Evolutionary conservation across 2,329 filamentous ascomycete genomes (phyloP).

Genomic region (Sarocladium oryzae): DNA sequence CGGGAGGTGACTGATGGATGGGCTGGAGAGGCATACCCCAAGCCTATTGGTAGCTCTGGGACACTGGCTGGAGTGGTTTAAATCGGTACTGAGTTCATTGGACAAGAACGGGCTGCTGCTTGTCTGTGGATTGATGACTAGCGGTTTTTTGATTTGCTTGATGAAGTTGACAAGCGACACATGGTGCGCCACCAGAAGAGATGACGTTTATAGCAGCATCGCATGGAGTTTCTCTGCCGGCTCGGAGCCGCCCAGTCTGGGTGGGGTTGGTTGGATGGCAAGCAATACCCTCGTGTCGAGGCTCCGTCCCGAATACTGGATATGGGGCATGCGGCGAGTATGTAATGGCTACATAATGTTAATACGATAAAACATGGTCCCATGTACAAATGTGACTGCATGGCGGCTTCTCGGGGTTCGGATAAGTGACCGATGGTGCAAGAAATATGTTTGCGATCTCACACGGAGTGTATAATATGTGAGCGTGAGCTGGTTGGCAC

Average conservation of each 20-base stretch:
- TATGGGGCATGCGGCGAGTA: not conserved
- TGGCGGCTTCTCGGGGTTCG: slow-evolving; percentile 2
- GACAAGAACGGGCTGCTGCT: too few relatives aligned
- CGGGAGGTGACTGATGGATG: slow-evolving; percentile 57
- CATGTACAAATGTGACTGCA: not conserved
- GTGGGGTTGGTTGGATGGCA: not conserved
- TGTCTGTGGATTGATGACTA: too few relatives aligned
- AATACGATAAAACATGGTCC: not conserved
- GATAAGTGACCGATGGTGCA: not conserved
- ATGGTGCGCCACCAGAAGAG: not conserved
- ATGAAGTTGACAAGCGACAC: not conserved
- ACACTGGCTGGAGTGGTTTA: slow-evolving; percentile 27
- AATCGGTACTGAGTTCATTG: too few relatives aligned
- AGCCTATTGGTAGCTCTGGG: slow-evolving; percentile 37
- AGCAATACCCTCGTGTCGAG: not conserved
- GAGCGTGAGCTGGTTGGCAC: not conserved
- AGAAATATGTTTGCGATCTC: not conserved
- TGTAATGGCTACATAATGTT: slow-evolving; percentile 2
- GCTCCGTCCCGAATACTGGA: not conserved
- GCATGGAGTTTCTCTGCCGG: not conserved
- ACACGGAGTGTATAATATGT: too few relatives aligned
- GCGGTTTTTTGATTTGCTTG: not conserved
- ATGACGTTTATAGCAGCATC: not conserved
- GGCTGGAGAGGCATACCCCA: slow-evolving; percentile 53
- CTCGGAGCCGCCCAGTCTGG: not conserved